Evolutionary conservation across 176 grass and related monocot species (phyloP).

Genomic region (Triticum urartu): DNA sequence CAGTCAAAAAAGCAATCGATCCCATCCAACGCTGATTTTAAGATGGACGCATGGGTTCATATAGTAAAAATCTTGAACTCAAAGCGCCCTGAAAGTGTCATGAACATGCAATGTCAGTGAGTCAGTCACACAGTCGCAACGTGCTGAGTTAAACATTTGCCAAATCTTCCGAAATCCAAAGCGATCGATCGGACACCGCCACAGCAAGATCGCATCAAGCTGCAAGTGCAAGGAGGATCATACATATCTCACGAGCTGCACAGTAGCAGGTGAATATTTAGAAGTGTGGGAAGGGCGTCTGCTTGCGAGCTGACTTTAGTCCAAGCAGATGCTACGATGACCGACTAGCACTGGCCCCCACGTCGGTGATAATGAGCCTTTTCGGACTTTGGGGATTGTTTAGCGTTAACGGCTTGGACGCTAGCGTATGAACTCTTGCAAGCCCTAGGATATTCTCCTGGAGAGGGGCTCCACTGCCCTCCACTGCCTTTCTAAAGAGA

Average conservation of each 20-base stretch:
- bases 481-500: constrained; percentile 47
- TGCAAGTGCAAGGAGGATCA: constrained; percentile 10
- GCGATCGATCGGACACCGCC: not conserved
- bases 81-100: not conserved
- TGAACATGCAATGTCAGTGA: not conserved
- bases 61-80: not conserved
- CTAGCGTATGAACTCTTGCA: constrained; percentile 78
- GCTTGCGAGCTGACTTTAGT: constrained; percentile 94
- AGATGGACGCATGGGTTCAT: not conserved
- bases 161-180: constrained; percentile 16
- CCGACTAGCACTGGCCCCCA: constrained; percentile 24
- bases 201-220: constrained; percentile 24
- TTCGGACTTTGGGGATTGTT: constrained; percentile 50
- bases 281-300: constrained; percentile 70
- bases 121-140: constrained; percentile 12
- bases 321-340: constrained; percentile 19
- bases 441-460: constrained; percentile 76
- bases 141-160: constrained; percentile 10
- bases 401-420: constrained; percentile 66
- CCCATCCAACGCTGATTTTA: not conserved
- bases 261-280: constrained; percentile 85
- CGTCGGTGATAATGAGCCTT: constrained; percentile 35
- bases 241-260: not conserved
- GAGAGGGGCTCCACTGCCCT: constrained; percentile 33
- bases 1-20: not conserved